A percentile compares a stretch with the other conserved stretches of the same genome.
phyloP scores from a whole-genome alignment of 2,329 filamentous ascomycete species.

The Venturia pyrina region DNA sequence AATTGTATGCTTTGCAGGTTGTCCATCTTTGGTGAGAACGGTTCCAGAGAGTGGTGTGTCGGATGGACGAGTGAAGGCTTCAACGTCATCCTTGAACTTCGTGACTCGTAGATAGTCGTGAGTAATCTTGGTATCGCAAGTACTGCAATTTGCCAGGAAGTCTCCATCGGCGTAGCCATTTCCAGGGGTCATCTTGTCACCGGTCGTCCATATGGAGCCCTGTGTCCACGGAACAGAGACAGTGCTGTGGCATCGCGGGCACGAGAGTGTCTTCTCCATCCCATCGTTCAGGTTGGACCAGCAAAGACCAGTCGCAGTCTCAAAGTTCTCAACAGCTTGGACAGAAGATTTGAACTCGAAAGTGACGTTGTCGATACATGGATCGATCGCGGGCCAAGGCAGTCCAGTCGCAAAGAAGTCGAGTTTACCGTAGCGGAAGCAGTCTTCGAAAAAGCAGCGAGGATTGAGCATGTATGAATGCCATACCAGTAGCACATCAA shows the following conservation, averaged over 20 bases:
- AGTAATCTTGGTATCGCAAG: slow-evolving; percentile 42
- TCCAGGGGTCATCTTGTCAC: slow-evolving; percentile 32
- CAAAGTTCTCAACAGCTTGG: slow-evolving; percentile 39
- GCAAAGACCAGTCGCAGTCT: slow-evolving; percentile 34
- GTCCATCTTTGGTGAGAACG: slow-evolving; percentile 5
- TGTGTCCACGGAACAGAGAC: slow-evolving; percentile 51
- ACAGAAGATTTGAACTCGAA: slow-evolving; percentile 47
- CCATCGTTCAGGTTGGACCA: slow-evolving; percentile 53
- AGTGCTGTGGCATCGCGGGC: slow-evolving; percentile 41
- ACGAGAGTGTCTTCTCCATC: slow-evolving; percentile 39
- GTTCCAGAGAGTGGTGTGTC: slow-evolving; percentile 10
- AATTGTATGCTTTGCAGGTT: slow-evolving; percentile 50
- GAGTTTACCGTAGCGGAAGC: slow-evolving; percentile 47
- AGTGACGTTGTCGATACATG: slow-evolving; percentile 45
- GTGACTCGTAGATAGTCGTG: slow-evolving; percentile 50
- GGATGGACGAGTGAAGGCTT: slow-evolving; percentile 27
- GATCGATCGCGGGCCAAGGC: slow-evolving; percentile 53
- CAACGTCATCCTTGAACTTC: slow-evolving; percentile 51
- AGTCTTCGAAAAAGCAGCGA: slow-evolving; percentile 63
- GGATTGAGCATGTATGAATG: slow-evolving; percentile 74
- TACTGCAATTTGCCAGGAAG: slow-evolving; percentile 41
- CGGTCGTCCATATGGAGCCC: slow-evolving; percentile 28
- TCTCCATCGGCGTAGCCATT: slow-evolving; percentile 51
- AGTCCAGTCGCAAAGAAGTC: slow-evolving; percentile 52
- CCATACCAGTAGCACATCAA: slow-evolving; percentile 71